Base-by-base conservation (phyloP, 2,329 filamentous ascomycete genomes). In the Didymella arachidicola region DNA sequence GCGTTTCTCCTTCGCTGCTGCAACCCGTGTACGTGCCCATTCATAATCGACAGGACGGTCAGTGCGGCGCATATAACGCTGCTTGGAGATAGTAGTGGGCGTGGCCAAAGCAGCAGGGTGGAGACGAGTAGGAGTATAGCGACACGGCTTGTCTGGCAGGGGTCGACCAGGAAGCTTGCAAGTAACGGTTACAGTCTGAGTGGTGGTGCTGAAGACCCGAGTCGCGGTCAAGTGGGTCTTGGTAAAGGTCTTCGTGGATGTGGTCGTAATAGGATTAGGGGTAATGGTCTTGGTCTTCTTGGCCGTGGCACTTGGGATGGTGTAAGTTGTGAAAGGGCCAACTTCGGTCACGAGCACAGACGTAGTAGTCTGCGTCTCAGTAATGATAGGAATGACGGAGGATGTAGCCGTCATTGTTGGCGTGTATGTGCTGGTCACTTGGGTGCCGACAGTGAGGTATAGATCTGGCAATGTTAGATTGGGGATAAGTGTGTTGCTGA, bases 171-270 rank as follows among this genome's bases (percentile, higher is more conserved):
- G 68, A 2, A 72, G 66, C 8, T 73, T 78, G 70, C 78, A 80
- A 7, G 69, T 72, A 14, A 77, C 74, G 4, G 74, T 75, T 2
- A 70, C 67, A 0, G 78, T 80, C 45, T 72, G 70, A 1, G 76
- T 78, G 1, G 64, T 72, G 10, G 70, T 66, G 10, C 32, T 53
- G n/a, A 72, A 62, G 0, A 65, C 45, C 39, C 72, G 70, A 10
- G 70, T 77, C 39, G 59, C 65, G 1, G 65, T 63, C 3, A 74
- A 62, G 36, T 65, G 64, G 3, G 70, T 71, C 34, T 67, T 70
- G 0, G 74, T 76, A 36, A 61, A 60, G 2, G 67, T 69, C 14
- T 68, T 71, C 4, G 68, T 69, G 2, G 65, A 66, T 2, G 68
- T 69, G 7, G 54, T 60, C 10, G 64, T 75, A 7, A 70, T 66